Evolutionary conservation across 345 rosid genomes (phyloP).

Genomic region (Eucalyptus victrix): DNA sequence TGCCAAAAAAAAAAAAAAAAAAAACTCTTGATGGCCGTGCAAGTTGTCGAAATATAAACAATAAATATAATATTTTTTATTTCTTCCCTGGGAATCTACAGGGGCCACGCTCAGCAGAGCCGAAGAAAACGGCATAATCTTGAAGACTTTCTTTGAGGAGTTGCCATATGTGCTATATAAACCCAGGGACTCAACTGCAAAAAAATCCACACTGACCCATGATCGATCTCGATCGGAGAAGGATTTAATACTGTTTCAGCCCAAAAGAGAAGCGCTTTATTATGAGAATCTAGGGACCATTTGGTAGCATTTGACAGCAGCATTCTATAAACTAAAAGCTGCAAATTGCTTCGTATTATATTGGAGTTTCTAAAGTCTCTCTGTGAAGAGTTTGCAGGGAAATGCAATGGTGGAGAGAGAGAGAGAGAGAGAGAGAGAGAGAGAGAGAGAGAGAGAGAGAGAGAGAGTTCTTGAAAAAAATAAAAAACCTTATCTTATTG

Average conservation of each 20-base stretch:
- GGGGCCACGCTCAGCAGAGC: not conserved
- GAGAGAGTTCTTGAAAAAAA: not conserved
- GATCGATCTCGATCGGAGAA: not conserved
- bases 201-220: not conserved
- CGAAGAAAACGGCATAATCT: not conserved
- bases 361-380: not conserved
- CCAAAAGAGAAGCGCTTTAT: not conserved
- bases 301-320: not conserved
- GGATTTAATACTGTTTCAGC: not conserved
- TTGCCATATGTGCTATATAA: not conserved
- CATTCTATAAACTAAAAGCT: not conserved
- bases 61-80: not conserved
- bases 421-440: not conserved
- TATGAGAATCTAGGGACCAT: not conserved
- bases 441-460: not conserved
- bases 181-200: not conserved
- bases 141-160: not conserved
- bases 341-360: not conserved
- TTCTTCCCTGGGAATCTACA: not conserved
- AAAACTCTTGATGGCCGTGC: not conserved
- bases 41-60: not conserved
- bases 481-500: too few species aligned
- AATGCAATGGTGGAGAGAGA: not conserved
- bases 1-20: too few species aligned
- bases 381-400: not conserved